phyloP scores from a whole-genome alignment of 306 rosid genomes.

The Begonia peltatifolia region DNA sequence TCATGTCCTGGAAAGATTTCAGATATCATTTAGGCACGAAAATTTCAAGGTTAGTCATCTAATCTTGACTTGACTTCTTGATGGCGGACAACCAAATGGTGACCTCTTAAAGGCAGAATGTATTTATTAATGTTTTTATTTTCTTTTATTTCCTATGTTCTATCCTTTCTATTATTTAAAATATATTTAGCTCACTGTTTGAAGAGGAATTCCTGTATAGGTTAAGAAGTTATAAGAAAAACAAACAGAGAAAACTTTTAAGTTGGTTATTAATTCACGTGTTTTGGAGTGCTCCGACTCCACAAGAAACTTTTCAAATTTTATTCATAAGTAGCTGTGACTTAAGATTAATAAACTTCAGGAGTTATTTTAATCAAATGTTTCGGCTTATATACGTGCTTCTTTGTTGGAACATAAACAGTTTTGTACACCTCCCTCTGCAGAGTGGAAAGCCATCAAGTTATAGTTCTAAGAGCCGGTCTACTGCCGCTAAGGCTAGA shows the following conservation, averaged over 20 bases:
- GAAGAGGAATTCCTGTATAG: too few relatives aligned
- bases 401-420: slow-evolving; percentile 1
- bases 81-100: not conserved
- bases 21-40: slow-evolving; percentile 28
- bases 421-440: slow-evolving; percentile 12
- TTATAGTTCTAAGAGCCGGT: slow-evolving; percentile 43
- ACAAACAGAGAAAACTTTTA: too few relatives aligned
- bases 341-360: too few relatives aligned
- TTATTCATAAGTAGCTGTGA: too few relatives aligned
- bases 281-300: too few relatives aligned
- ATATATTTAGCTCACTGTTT: too few relatives aligned
- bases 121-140: too few relatives aligned
- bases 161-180: too few relatives aligned
- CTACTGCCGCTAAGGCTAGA: slow-evolving; percentile 37
- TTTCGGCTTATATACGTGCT: not conserved
- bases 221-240: too few relatives aligned
- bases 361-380: not conserved
- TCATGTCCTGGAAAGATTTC: slow-evolving; percentile 44
- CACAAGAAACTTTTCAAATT: too few relatives aligned
- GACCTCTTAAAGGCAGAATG: not conserved
- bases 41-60: slow-evolving; percentile 39
- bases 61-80: slow-evolving; percentile 2
- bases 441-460: slow-evolving; percentile 48
- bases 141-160: too few relatives aligned
- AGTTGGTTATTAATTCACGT: too few relatives aligned